phyloP scores from a whole-genome alignment of 2,329 filamentous ascomycete species.

The Calycina marina region DNA sequence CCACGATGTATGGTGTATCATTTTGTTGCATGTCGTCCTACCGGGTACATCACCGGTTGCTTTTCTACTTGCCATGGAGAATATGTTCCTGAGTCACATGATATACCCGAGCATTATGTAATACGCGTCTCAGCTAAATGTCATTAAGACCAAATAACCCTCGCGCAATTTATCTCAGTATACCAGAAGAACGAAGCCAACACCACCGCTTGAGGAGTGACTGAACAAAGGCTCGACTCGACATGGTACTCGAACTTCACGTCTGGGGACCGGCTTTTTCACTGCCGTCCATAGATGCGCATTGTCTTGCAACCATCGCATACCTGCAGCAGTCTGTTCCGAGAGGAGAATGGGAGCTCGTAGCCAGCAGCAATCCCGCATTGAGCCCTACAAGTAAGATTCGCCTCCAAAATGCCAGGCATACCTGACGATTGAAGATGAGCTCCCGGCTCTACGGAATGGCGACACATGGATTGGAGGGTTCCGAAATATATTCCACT shows the following conservation, averaged over 20 bases:
- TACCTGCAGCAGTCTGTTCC: constrained; percentile 54
- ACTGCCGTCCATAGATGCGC: constrained; percentile 78
- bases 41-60: no score
- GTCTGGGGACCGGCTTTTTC: constrained; percentile 84
- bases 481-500: constrained; percentile 37
- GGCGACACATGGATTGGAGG: constrained; percentile 36
- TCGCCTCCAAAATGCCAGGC: constrained; percentile 1
- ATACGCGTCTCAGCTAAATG: no score
- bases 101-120: no score
- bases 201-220: no score
- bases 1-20: no score
- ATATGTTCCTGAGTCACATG: no score
- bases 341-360: constrained; percentile 48
- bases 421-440: constrained; percentile 25
- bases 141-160: no score
- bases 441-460: constrained; percentile 42
- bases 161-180: no score
- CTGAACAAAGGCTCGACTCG: no score
- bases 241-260: constrained; percentile 55
- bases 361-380: constrained; percentile 59
- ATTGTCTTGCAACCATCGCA: constrained; percentile 73
- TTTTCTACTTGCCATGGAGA: no score
- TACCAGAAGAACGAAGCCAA: no score
- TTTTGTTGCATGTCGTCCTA: no score
- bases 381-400: constrained; percentile 55